Evolutionary conservation across 192 early-diverging fungal species (phyloP), one percentile per base, ranked within the genome.

Genomic region (Dissophora ornata): DNA sequence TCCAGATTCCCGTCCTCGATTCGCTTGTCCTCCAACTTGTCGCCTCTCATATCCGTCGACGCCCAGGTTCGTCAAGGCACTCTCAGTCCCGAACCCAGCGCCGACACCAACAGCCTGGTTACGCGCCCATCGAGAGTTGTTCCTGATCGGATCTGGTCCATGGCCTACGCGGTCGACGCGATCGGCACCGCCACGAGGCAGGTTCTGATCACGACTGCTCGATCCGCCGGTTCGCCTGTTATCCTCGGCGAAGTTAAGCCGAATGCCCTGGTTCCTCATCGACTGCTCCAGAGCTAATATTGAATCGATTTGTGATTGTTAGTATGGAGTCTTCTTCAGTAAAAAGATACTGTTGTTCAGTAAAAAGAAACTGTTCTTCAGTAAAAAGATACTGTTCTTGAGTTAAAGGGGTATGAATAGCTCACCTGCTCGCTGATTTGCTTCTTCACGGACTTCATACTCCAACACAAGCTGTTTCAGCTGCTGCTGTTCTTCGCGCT

Each of bases 381-480:
- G n/a, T n/a, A n/a, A n/a, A n/a, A n/a, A n/a, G n/a, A n/a, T n/a
- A n/a, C n/a, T n/a, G n/a, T n/a, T 44, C 12, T 8, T 25, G 45
- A n/a, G 16, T 16, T 26, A 25, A 36, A 30, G 26, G 22, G 0
- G 9, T 18, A 10, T 42, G 29, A 28, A 57, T 38, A 50, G 29
- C 32, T 54, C 57, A 77, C 73, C 81, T 45, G 68, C 69, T 21
- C 81, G 75, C 33, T 82, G 81, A n/a, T 79, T 82, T 11, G 82
- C 78, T 42, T 83, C 83, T 62, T 94, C 94, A 28, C 91, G 78
- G 52, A 93, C 89, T 67, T 98, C 95, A 51, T 97, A 98, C 68
- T 87, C 91, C 25, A 99, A 83, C 11, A 99, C 98, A 29, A 98
- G 79, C 64, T 90, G 83, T 79, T 99, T 99, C 71, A 99, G 83